Evolutionary conservation across 306 rosid species (phyloP), one percentile per base, ranked within the genome.

Genomic region (Cicer cuneatum): DNA sequence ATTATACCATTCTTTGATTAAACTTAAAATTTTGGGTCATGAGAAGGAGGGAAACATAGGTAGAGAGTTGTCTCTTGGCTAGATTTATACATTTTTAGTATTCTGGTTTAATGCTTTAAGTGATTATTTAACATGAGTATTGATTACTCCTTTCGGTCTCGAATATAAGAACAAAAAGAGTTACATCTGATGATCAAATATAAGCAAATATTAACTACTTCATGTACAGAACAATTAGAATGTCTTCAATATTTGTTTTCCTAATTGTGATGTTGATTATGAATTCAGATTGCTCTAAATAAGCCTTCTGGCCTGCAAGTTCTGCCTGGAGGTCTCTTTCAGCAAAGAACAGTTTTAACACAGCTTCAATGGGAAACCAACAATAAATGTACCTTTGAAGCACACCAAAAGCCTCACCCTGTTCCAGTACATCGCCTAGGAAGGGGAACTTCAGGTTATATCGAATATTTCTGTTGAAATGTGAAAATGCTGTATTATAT

Each of bases 251-350:
- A 64, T 51, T 16, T 75, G 10, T 45, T 49, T 65, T 71, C 38
- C 35, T 69, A 48, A 65, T 68, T 57, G 43, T 15, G 60, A 12
- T 77, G 68, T 65, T 72, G 57, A 24, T 74, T 71, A 43, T 78
- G 70, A 53, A 42, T 82, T 85, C 88, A 91, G 98, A 84, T 91
- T 82, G 93, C 93, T 75, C 81, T 94, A 53, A 87, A 88, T 79
- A 91, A 91, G 78, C 98, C 98, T 59, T 89, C 97, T 40, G 91
- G 96, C 66, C 81, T 94, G 83, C 98, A 94, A 94, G 98, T 94
- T 68, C 81, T 91, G 72, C 96, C 98, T 6, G 97, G 96, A 48
- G 98, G 98, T 60, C 90, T 94, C 83, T 94, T 90, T 77, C 98
- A 94, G 88, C 97, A 94, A 86, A 90, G 96, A 73, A 94, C 97